A percentile compares a stretch with the other conserved stretches of the same genome.
phyloP scores from a whole-genome alignment of 2,329 filamentous ascomycete species.

The Penicillium sp. region DNA sequence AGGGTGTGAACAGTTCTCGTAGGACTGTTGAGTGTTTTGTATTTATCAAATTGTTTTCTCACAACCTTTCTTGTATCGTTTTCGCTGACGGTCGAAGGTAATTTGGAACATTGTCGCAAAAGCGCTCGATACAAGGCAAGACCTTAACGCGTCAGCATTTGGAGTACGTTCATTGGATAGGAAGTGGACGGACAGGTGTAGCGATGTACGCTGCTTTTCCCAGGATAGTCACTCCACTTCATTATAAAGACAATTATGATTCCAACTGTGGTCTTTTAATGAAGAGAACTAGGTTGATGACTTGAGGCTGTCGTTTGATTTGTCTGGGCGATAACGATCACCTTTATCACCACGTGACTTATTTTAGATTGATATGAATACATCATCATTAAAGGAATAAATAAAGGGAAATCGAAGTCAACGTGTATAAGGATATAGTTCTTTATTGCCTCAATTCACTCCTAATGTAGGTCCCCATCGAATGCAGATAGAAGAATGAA shows the following conservation, averaged over 20 bases:
- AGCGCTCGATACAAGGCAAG: constrained; percentile 44
- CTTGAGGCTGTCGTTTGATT: not conserved
- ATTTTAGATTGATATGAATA: not conserved
- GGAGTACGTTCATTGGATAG: not conserved
- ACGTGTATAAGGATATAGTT: not conserved
- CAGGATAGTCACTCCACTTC: constrained; percentile 10
- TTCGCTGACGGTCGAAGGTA: constrained; percentile 23
- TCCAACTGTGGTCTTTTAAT: constrained; percentile 33
- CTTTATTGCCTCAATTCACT: constrained; percentile 7
- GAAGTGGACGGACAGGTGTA: constrained; percentile 37
- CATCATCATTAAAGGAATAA: not conserved
- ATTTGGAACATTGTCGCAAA: constrained; percentile 37
- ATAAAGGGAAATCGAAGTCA: not conserved
- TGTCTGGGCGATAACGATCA: not conserved
- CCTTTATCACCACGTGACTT: constrained; percentile 14
- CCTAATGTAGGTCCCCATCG: not conserved
- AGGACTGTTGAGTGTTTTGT: constrained; percentile 36
- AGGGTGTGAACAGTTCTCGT: constrained; percentile 36
- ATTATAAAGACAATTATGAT: constrained; percentile 22
- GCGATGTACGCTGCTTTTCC: constrained; percentile 33
- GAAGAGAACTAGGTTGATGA: not conserved
- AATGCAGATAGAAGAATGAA: constrained; percentile 10
- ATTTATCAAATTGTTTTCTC: constrained; percentile 35
- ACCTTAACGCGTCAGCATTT: constrained; percentile 25
- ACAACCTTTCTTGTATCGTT: constrained; percentile 27